Evolutionary conservation across 1,284 basidiomycete species (phyloP).

Genomic region (Peniophora sp.): DNA sequence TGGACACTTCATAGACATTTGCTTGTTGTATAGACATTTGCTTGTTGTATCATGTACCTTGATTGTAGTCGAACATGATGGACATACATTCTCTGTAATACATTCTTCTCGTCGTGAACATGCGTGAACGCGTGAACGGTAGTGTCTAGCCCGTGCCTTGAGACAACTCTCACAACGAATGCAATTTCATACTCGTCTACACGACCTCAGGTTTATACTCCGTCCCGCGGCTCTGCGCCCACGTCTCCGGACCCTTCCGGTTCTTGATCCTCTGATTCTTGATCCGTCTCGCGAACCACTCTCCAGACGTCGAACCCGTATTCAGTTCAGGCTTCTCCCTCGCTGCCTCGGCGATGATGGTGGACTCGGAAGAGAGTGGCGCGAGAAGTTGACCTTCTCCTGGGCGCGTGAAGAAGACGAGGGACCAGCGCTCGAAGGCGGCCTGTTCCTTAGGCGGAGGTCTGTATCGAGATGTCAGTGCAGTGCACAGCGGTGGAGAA

Average conservation of each 20-base stretch:
- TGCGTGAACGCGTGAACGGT: too few relatives aligned
- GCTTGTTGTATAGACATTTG: too few relatives aligned
- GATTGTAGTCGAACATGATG: too few relatives aligned
- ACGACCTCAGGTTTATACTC: slow-evolving; percentile 14
- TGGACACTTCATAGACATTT: too few relatives aligned
- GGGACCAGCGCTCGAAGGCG: slow-evolving; percentile 21
- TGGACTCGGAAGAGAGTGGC: slow-evolving; percentile 16
- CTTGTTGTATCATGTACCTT: too few relatives aligned
- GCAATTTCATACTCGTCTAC: too few relatives aligned
- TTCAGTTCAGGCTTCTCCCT: slow-evolving; percentile 11
- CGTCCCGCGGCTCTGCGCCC: slow-evolving; percentile 21
- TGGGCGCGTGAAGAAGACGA: slow-evolving; percentile 31
- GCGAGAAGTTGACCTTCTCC: slow-evolving; percentile 17
- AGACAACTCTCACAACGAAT: too few relatives aligned
- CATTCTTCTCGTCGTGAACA: too few relatives aligned
- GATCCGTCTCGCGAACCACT: slow-evolving; percentile 22
- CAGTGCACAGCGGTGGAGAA: neutral
- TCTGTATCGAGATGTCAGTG: neutral
- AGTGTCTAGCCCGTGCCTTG: too few relatives aligned
- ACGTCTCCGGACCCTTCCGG: slow-evolving; percentile 22
- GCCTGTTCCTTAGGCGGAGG: slow-evolving; percentile 21
- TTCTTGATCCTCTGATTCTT: slow-evolving; percentile 21
- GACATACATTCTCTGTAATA: too few relatives aligned
- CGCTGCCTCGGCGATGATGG: slow-evolving; percentile 18
- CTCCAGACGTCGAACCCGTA: slow-evolving; percentile 16